Evolutionary conservation across 2,329 filamentous ascomycete species (phyloP), one percentile per base, ranked within the genome.

Genomic region (Trichophaea hybrida): DNA sequence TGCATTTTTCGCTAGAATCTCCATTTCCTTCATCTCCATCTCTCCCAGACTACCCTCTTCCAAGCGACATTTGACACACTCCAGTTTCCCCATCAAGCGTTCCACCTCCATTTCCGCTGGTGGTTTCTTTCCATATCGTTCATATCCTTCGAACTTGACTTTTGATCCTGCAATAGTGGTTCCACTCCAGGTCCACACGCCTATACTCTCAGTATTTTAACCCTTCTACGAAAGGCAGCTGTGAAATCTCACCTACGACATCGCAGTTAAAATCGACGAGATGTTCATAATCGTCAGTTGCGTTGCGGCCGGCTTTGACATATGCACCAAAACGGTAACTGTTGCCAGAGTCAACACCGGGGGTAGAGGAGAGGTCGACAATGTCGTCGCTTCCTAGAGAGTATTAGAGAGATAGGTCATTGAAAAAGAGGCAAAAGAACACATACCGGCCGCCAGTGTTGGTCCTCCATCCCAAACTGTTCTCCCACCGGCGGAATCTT

Each of bases 391-490:
- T 43, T 1, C 51, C 51, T 53, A 31, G 10, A n/a, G n/a, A 15
- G 13, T 15, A 13, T 54, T 54, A 50, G 17, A 10, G 1, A 43
- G n/a, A 50, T 2, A 17, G 24, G 24, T 24, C 10, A 32, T 50
- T 13, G 12, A 43, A 43, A 50, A 17, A 50, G 31, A 24, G 15
- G 17, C 10, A 35, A 10, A n/a, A 31, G 15, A 46, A 31, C 7
- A 46, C 10, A 17, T 56, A 50, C 55, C 55, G 34, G 43, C 55
- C 3, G 55, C 55, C 12, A 57, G 44, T 4, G 55, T 57, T n/a
- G 55, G 55, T 7, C 55, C 55, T n/a, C 55, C 55, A 6, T 57
- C 55, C 40, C 40, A 57, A n/a, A 57, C 55, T 13, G 43, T 57
- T 34, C 55, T 5, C 55, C 55, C 55, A 15, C 37, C 44, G 3